phyloP scores from a whole-genome alignment of 2,329 filamentous ascomycete genomes.

The Sporothrix pseudoabietina region DNA sequence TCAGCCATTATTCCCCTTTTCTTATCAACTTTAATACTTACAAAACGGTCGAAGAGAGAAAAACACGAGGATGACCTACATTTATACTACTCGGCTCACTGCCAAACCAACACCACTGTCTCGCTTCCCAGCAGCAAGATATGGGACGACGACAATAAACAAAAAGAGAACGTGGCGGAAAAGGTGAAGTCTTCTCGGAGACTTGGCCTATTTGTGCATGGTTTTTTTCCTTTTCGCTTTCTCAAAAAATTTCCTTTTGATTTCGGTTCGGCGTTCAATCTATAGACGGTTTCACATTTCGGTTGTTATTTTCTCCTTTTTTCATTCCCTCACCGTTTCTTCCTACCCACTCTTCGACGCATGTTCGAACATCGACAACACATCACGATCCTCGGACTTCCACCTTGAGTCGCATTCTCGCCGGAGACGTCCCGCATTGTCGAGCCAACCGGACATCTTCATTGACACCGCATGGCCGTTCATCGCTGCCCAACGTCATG shows the following conservation, averaged over 20 bases:
- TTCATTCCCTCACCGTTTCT: background rate
- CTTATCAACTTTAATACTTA: slow-evolving; percentile 41
- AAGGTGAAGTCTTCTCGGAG: background rate
- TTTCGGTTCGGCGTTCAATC: slow-evolving; percentile 29
- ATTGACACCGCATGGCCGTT: background rate
- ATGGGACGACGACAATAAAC: slow-evolving; percentile 24
- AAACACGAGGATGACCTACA: slow-evolving; percentile 34
- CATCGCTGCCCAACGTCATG: slow-evolving; percentile 32
- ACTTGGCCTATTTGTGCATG: slow-evolving; percentile 25
- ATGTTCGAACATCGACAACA: slow-evolving; percentile 21
- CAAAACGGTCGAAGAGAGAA: slow-evolving; percentile 32
- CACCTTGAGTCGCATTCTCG: slow-evolving; percentile 1
- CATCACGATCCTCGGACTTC: slow-evolving; percentile 12
- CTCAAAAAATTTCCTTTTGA: slow-evolving; percentile 2
- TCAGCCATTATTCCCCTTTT: slow-evolving; percentile 31
- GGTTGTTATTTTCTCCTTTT: background rate
- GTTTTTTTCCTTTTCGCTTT: slow-evolving; percentile 19
- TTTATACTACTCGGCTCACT: slow-evolving; percentile 39
- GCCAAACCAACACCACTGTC: slow-evolving; percentile 34
- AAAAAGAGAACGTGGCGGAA: background rate
- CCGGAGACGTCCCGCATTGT: background rate
- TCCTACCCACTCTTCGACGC: slow-evolving; percentile 1
- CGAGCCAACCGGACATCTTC: slow-evolving; percentile 19
- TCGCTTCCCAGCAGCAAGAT: slow-evolving; percentile 38
- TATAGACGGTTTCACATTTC: slow-evolving; percentile 30